Evolutionary conservation across 768 basidiomycete species (phyloP), one percentile per base, ranked within the genome.

Genomic region (Russula olivacea): DNA sequence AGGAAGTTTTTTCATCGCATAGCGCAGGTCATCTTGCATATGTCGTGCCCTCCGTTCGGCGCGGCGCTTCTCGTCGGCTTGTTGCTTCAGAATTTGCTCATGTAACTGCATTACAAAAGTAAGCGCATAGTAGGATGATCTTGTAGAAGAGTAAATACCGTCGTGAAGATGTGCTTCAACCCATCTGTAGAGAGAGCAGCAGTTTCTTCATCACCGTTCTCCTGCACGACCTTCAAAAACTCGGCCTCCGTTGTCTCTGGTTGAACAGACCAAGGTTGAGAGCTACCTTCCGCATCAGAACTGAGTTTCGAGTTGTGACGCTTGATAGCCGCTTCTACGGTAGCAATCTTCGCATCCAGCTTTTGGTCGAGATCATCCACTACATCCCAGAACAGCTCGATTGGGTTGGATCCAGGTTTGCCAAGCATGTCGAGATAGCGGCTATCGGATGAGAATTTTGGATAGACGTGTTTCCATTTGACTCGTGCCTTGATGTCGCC

Each of bases 321-420:
- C 66, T 78, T 80, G 66, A 91, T 78, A 4, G 80, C 85, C 34
- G 77, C 80, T 62, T 88, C 86, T 3, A 89, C 83, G 34, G 83
- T 69, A n/a, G 79, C 79, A 19, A 91, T 86, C 70, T 91, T 91
- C 21, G 81, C 80, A 64, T 94, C 93, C 19, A 96, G 81, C 66
- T 86, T 82, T 71, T 94, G 91, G 70, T 93, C 94, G 3, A 97
- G 80, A 47, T 78, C 80, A 73, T 99, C 97, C 50, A 97, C 88
- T 11, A 81, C 72, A 74, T 98, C 96, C 93, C 94, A 97, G 76
- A 97, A 98, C 4, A 98, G 81, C 70, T 99, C 97, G 34, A 99
- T 80, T 1, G 96, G 95, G 68, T 91, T 94, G 2, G 93, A 96
- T 15, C 97, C 97, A 9, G 91, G 91, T 69, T 89, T 91, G 17